These are phyloP conservation scores for Letharia lupina DNA, from an alignment of 495 filamentous ascomycete genomes.

Conservation along the genomic window DNA sequence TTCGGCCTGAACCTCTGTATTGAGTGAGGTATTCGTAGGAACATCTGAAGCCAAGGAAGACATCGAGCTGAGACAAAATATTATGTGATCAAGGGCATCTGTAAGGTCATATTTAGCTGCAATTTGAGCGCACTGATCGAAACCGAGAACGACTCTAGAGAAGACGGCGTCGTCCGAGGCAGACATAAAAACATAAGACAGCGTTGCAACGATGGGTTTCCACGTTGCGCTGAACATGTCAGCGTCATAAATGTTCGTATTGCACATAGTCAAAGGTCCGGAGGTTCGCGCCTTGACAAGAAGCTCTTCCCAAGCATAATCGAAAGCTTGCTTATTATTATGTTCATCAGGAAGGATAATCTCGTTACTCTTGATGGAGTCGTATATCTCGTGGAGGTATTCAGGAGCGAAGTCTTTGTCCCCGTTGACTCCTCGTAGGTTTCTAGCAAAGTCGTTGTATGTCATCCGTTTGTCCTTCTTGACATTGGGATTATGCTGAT, in stretches of 20 bases:
- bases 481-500: constrained; percentile 88
- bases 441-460: constrained; percentile 68
- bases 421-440: constrained; percentile 80
- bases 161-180: constrained; percentile 97
- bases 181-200: constrained; percentile 98
- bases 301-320: constrained; percentile 94
- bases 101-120: constrained; percentile 76
- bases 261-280: constrained; percentile 64
- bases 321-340: constrained; percentile 90
- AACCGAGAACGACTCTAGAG: constrained; percentile 82
- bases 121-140: constrained; percentile 92
- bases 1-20: constrained; percentile 90
- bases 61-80: constrained; percentile 82
- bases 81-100: constrained; percentile 83
- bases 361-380: constrained; percentile 84
- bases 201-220: constrained; percentile 86
- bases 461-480: constrained; percentile 77
- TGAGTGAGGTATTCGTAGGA: constrained; percentile 75
- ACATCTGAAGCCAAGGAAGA: constrained; percentile 69
- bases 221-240: constrained; percentile 97
- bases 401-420: constrained; percentile 77
- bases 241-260: constrained; percentile 91
- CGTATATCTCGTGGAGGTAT: constrained; percentile 81
- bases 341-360: constrained; percentile 97
- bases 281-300: constrained; percentile 74